A percentile compares a stretch with the other conserved stretches of the same genome.
Conservation (phyloP, 1,139 yeast genomes). For the Suhomyces chickasaworum region DNA sequence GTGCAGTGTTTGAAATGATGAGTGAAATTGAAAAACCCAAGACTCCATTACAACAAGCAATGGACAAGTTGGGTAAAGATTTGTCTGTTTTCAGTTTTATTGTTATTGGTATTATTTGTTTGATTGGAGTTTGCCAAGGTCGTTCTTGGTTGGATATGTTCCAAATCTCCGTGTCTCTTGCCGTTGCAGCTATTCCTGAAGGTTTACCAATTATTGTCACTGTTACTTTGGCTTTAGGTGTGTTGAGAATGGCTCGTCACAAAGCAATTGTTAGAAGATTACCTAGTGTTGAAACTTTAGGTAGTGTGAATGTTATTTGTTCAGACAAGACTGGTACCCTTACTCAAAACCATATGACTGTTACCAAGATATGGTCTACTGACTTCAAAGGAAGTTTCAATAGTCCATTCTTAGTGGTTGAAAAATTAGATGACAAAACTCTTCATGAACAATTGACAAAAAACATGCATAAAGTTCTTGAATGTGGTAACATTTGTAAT, state of each 20-base stretch:
- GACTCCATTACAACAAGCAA: constrained; percentile 90
- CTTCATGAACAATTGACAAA: constrained; percentile 50
- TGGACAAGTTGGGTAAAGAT: constrained; percentile 93
- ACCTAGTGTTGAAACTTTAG: constrained; percentile 94
- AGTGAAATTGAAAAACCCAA: constrained; percentile 90
- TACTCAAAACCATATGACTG: constrained; percentile 93
- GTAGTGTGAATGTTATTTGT: constrained; percentile 93
- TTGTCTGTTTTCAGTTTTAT: constrained; percentile 78
- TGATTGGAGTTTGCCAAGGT: constrained; percentile 87
- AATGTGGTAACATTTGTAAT: constrained; percentile 78
- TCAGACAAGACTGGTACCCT: constrained; percentile 95
- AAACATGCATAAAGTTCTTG: constrained; percentile 58
- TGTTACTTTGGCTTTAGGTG: constrained; percentile 93
- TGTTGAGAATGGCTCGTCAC: constrained; percentile 89
- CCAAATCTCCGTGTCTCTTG: constrained; percentile 92
- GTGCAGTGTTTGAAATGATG: constrained; percentile 89
- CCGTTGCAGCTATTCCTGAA: constrained; percentile 98
- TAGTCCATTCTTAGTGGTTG: constrained; percentile 50
- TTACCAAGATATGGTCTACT: constrained; percentile 79
- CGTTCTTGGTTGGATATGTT: constrained; percentile 96
- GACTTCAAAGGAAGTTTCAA: constrained; percentile 62
- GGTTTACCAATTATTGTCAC: constrained; percentile 97
- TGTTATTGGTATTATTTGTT: constrained; percentile 82
- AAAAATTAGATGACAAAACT: constrained; percentile 41
- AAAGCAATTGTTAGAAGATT: constrained; percentile 90